Base-by-base conservation (phyloP, 75 land plant genomes). In the Larix kaempferi region DNA sequence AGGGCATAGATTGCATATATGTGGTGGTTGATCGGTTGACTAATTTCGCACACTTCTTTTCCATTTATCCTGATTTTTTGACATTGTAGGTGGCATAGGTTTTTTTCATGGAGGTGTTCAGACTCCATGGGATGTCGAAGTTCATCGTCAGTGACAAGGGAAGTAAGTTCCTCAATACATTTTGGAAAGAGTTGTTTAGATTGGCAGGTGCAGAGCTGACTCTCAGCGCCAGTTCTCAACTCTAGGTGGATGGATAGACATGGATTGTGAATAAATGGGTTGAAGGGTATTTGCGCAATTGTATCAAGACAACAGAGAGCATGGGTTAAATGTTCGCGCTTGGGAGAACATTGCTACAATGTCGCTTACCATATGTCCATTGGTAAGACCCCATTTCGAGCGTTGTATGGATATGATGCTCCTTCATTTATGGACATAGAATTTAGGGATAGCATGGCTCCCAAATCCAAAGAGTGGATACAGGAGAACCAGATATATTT, bases 361-460 rank as follows among this genome's bases (percentile, higher is more conserved):
- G 1, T 6, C 37, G 14, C 62, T 57, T 76, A 25, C 35, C 77
- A 76, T 13, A 59, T 29, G 60, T 27, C 62, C 41, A 76, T 76
- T 3, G 41, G 39, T 27, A 76, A 59, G 64, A 13, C 77, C 6
- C 61, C 77, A 4, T 76, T 57, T 35, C 16, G 35, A 7, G 77
- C 77, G 21, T 39, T 76, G 16, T 76, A 76, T 76, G 64, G 64
- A 4, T 27, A 59, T 23, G 62, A 76, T 21, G 62, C 62, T n/a
- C 25, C 62, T 5, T n/a, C 2, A 3, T 59, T 59, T n/a, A 22
- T 59, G 25, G 62, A 59, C 6, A 14, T 59, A 17, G 25, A 6
- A 56, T 56, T 29, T 29, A 1, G 33, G 33, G 33, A 29, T 29
- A 29, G 33, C 1, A 29, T n/a, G 33, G 33, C 33, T 1, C 33